Evolutionary conservation across 2,329 filamentous ascomycete genomes (phyloP).

Genomic region (Tolypocladium ovalisporum): DNA sequence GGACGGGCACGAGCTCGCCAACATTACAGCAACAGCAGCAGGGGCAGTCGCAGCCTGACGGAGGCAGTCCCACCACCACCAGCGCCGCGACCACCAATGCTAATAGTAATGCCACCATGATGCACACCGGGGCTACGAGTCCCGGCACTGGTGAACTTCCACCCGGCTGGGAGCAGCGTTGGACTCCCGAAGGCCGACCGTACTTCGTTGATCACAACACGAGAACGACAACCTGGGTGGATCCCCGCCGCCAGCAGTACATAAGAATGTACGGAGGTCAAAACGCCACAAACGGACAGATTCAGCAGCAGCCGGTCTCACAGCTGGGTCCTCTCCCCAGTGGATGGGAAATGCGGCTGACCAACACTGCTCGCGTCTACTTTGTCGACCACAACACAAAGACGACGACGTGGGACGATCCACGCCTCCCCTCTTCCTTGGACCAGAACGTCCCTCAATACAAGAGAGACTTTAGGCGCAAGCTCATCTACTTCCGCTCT

Average conservation of each 20-base stretch:
- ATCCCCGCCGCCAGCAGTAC: constrained; percentile 93
- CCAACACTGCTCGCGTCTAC: constrained; percentile 94
- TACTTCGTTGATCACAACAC: constrained; percentile 99
- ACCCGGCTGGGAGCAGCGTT: constrained; percentile 90
- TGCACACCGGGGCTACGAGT: constrained; percentile 87
- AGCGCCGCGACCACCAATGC: constrained; percentile 20
- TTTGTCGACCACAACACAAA: constrained; percentile 99
- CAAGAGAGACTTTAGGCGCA: constrained; percentile 96
- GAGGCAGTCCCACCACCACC: constrained; percentile 13
- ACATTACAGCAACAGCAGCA: constrained; percentile 51
- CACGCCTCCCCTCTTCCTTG: constrained; percentile 83
- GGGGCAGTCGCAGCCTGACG: constrained; percentile 30
- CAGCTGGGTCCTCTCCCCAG: constrained; percentile 91
- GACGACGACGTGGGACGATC: constrained; percentile 98
- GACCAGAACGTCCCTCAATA: constrained; percentile 99
- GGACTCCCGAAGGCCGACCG: constrained; percentile 84
- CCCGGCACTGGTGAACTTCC: constrained; percentile 91
- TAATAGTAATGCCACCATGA: constrained; percentile 59
- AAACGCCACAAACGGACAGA: constrained; percentile 72
- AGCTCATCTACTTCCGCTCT: constrained; percentile 98
- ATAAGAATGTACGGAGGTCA: constrained; percentile 93
- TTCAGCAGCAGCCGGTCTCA: constrained; percentile 95
- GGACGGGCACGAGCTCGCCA: constrained; percentile 86
- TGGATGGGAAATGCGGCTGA: constrained; percentile 99
- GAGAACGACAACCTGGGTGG: constrained; percentile 95